Evolutionary conservation across 2,329 filamentous ascomycete genomes (phyloP), one percentile per base, ranked within the genome.

Genomic region (Orbilia oligospora): DNA sequence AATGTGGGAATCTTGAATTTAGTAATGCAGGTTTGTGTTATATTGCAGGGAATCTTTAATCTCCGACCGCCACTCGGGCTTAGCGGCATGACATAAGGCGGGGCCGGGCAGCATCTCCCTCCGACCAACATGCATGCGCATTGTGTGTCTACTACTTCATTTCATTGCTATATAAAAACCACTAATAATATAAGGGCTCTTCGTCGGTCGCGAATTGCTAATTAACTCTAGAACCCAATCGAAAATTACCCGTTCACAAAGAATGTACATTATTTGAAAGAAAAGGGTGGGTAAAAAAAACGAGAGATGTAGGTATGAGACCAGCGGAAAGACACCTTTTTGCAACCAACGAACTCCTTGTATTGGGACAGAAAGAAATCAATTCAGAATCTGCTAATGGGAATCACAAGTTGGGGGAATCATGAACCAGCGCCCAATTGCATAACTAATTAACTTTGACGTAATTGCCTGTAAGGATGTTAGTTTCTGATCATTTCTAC

Each of bases 401-500:
- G 36, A 61, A 44, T 61, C 56, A 44, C 33, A 61, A 61, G 10
- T 41, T 41, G 33, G 30, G n/a, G 55, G 36, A 61, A 61, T 61
- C 30, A 61, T 61, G 56, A 61, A 20, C 36, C 5, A 44, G 10
- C 18, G 56, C 56, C 22, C 24, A 18, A 24, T 61, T 38, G 38
- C 16, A 20, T 6, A 46, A n/a, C 44, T 73, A 81, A 80, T 85
- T 85, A 73, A 87, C 76, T 72, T 86, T 85, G 33, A 87, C 86
- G 77, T 87, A 87, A 80, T 87, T 87, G 53, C 66, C 73, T 77
- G 20, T 85, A 85, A 9, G 18, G 9, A 14, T 14, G 64, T 71
- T 38, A 78, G 75, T n/a, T 81, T 83, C 83, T 49, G 84, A 84
- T 24, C 44, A 87, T 63, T 81, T 86, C 84, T 38, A 88, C 87